Percentiles rank a stretch among this genome's conserved stretches.
Evolutionary conservation across 139 green algal species (phyloP).

Genomic region (Haematococcus lacustris): DNA sequence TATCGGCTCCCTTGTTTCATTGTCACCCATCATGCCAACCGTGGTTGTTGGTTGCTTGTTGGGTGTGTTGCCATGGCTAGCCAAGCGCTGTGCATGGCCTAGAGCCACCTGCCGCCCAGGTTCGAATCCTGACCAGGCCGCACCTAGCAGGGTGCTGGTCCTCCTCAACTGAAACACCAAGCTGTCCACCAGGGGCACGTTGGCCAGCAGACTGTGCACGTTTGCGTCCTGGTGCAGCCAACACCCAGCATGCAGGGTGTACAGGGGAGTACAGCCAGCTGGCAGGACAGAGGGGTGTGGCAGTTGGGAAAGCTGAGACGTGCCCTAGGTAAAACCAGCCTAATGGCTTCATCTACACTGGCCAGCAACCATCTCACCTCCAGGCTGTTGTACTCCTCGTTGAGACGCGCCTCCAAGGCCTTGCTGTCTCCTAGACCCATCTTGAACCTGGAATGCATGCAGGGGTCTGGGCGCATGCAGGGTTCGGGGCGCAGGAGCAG

Average conservation of each 20-base stretch:
- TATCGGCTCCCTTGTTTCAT: too few relatives aligned
- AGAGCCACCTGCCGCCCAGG: too few relatives aligned
- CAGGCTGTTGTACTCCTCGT: conserved; percentile 33
- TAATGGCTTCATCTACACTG: neutral
- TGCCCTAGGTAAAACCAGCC: too few relatives aligned
- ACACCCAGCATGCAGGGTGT: neutral
- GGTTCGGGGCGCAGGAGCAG: too few relatives aligned
- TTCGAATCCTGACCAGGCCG: too few relatives aligned
- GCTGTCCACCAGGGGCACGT: conserved; percentile 31
- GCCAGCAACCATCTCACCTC: conserved; percentile 17
- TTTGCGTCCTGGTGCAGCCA: conserved; percentile 48
- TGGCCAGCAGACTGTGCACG: conserved; percentile 39
- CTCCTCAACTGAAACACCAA: conserved; percentile 33
- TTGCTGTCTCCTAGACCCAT: conserved; percentile 33
- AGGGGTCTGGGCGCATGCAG: neutral
- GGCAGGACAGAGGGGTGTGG: too few relatives aligned
- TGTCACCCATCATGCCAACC: too few relatives aligned
- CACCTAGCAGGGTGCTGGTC: conserved; percentile 32
- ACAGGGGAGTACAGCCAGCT: neutral
- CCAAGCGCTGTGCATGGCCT: too few relatives aligned
- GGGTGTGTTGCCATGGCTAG: too few relatives aligned
- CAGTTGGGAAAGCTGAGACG: too few relatives aligned
- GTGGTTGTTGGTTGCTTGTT: too few relatives aligned
- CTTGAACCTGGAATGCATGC: conserved; percentile 1
- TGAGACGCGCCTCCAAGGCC: conserved; percentile 22